A percentile compares a stretch with the other conserved stretches of the same genome.
phyloP scores from a whole-genome alignment of 2,329 filamentous ascomycete species.

The Nigrospora osmanthi region DNA sequence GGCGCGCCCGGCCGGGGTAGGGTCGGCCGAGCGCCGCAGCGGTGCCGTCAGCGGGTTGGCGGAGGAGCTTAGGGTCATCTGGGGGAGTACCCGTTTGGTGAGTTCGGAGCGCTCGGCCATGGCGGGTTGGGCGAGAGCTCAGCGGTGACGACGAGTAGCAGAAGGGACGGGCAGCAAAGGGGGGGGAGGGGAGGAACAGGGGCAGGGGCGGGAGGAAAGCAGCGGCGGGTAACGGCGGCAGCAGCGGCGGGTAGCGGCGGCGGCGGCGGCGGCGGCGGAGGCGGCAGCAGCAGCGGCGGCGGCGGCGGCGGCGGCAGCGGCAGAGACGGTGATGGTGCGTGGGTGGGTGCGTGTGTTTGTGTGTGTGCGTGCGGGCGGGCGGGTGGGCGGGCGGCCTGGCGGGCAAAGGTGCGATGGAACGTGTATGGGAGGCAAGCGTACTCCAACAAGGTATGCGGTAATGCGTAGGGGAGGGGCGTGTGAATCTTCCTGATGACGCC shows the following conservation, averaged over 20 bases:
- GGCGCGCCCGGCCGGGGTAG: constrained; percentile 22
- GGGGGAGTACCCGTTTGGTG: constrained; percentile 2
- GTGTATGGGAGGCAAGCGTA: no score
- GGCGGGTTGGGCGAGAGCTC: no score
- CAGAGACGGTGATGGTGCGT: background rate
- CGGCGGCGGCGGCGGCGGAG: background rate
- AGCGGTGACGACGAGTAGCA: no score
- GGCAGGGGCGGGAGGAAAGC: background rate
- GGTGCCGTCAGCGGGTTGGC: constrained; percentile 3
- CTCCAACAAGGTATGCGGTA: no score
- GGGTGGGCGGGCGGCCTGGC: no score
- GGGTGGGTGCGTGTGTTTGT: no score
- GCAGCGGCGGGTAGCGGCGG: background rate
- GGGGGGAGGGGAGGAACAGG: no score
- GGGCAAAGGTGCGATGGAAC: no score
- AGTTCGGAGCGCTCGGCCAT: constrained; percentile 1
- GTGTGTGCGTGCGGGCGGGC: no score
- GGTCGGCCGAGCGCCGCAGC: background rate
- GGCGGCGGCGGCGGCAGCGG: background rate
- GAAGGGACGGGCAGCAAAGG: no score
- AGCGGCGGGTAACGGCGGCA: background rate
- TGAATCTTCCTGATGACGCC: no score
- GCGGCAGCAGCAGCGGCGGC: background rate
- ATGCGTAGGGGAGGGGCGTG: no score
- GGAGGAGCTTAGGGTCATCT: constrained; percentile 4